phyloP scores from a whole-genome alignment of 495 filamentous ascomycete species.

The Neurospora cerealis region DNA sequence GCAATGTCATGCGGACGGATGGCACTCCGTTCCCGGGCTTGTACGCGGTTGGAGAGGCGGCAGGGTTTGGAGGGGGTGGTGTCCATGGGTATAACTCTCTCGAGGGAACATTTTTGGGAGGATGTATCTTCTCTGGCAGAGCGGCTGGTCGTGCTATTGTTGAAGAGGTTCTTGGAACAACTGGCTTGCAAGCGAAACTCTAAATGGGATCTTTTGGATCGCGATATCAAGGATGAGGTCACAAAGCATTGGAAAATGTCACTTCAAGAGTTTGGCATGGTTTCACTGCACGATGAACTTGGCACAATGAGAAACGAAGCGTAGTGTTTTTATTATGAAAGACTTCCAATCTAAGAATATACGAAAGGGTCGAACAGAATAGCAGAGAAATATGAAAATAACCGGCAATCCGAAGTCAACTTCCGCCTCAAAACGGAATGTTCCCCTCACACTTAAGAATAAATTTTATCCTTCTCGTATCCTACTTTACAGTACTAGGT shows the following conservation, averaged over 20 bases:
- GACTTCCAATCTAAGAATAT: not conserved
- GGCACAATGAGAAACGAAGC: not conserved
- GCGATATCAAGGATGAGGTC: not conserved
- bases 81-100: constrained; percentile 42
- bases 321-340: not conserved
- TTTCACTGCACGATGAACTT: not conserved
- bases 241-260: not conserved
- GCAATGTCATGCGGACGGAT: constrained; percentile 34
- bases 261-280: not conserved
- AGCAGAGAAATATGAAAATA: not conserved
- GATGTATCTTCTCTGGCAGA: constrained; percentile 42
- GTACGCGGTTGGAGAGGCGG: constrained; percentile 44
- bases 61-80: constrained; percentile 44
- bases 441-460: no score
- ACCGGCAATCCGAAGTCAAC: not conserved
- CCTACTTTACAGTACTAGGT: not conserved
- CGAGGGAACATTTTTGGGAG: constrained; percentile 39
- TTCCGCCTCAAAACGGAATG: not conserved
- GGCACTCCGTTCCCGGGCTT: constrained; percentile 35
- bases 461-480: not conserved
- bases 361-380: not conserved
- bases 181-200: not conserved
- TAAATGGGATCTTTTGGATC: not conserved
- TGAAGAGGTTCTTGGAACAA: constrained; percentile 23
- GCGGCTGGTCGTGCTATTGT: constrained; percentile 36